These are phyloP conservation scores for Favolaschia claudopus DNA, from an alignment of 768 basidiomycete genomes.

Conservation along the genomic window DNA sequence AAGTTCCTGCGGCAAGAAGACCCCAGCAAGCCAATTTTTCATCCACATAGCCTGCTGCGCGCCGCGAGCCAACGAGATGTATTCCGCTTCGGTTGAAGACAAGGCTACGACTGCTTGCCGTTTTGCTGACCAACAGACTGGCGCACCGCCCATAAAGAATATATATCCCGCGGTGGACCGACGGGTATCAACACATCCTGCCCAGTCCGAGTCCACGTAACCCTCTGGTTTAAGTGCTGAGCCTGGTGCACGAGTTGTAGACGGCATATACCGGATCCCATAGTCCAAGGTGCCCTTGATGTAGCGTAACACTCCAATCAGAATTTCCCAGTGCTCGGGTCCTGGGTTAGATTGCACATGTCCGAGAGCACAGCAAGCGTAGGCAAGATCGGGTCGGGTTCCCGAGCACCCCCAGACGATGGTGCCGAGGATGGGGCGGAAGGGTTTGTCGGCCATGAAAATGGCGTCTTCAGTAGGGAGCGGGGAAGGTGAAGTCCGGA, in stretches of 20 bases:
- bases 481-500: neutral
- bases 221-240: constrained; percentile 4
- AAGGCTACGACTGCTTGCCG: constrained; percentile 34
- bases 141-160: constrained; percentile 35
- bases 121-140: constrained; percentile 40
- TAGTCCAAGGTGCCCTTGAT: constrained; percentile 36
- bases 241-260: neutral
- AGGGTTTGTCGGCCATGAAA: constrained; percentile 29
- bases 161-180: constrained; percentile 38
- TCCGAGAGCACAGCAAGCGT: constrained; percentile 1
- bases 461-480: constrained; percentile 1
- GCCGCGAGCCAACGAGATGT: constrained; percentile 16
- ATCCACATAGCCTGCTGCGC: constrained; percentile 34
- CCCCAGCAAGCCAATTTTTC: constrained; percentile 12
- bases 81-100: constrained; percentile 26
- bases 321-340: constrained; percentile 35
- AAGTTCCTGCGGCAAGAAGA: constrained; percentile 3
- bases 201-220: constrained; percentile 43
- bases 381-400: constrained; percentile 26
- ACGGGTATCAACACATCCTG: constrained; percentile 29
- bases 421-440: constrained; percentile 18
- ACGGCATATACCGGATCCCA: constrained; percentile 25
- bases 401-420: constrained; percentile 25
- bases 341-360: constrained; percentile 29
- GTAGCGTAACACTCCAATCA: constrained; percentile 38